Evolutionary conservation across 179 eudicot genomes (phyloP).

Genomic region (Dionaea muscipula): DNA sequence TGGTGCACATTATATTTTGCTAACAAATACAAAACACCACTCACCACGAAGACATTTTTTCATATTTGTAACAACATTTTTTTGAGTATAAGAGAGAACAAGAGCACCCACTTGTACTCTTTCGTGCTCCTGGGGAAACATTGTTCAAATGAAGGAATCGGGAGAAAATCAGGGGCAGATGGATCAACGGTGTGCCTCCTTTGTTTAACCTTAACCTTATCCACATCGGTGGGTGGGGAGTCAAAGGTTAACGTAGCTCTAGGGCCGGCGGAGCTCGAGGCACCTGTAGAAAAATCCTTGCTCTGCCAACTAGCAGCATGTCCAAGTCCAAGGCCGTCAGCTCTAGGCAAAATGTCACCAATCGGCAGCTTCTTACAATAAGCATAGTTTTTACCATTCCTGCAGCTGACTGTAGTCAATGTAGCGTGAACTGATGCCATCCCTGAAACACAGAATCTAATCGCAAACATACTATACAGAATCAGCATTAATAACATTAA

Average conservation of each 20-base stretch:
- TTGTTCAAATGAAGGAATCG: conserved; percentile 84
- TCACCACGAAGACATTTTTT: too few species aligned
- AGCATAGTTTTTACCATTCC: conserved; percentile 34
- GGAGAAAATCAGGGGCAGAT: conserved; percentile 83
- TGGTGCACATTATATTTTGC: not conserved
- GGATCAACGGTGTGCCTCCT: conserved; percentile 87
- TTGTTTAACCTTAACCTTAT: conserved; percentile 35
- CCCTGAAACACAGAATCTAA: conserved; percentile 24
- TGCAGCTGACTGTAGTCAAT: conserved; percentile 45
- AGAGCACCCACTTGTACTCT: conserved; percentile 46
- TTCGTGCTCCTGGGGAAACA: conserved; percentile 93
- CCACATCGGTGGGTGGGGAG: conserved; percentile 40
- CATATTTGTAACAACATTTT: too few species aligned
- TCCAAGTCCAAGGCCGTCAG: conserved; percentile 36
- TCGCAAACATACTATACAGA: not conserved
- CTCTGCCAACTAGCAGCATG: conserved; percentile 25
- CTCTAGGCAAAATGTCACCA: conserved; percentile 45
- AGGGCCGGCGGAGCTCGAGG: conserved; percentile 24
- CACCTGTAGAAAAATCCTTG: conserved; percentile 23
- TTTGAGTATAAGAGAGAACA: too few species aligned
- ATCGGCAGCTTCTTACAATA: conserved; percentile 27
- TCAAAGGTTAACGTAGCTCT: conserved; percentile 81
- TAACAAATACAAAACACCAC: too few species aligned
- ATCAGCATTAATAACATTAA: too few species aligned
- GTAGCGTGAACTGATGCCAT: conserved; percentile 76